Evolutionary conservation across 2,329 filamentous ascomycete species (phyloP), one percentile per base, ranked within the genome.

Genomic region (Emmonsia crescens): DNA sequence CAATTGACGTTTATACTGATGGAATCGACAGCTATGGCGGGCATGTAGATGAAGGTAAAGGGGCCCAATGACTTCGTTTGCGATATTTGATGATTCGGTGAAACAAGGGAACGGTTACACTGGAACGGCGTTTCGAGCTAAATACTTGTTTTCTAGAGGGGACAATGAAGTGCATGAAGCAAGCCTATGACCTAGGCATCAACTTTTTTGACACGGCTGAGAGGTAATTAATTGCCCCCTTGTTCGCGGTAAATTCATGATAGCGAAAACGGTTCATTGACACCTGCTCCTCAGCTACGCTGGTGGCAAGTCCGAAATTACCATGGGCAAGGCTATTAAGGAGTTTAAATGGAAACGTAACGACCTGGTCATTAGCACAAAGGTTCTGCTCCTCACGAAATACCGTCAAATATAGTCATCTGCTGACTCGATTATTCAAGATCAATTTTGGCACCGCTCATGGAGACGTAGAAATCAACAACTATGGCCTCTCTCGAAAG

Each of bases 401-500:
- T 29, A 49, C 8, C 9, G 9, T 56, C 29, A 24, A 31, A 16
- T n/a, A 14, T 16, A 31, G 36, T 29, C 29, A 24, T 44, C 57
- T 38, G 38, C 56, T 58, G 64, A 62, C 6, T 52, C 2, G 27
- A 9, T 16, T 38, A 59, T 12, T 19, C 31, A 52, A 70, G 83
- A 79, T 89, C 64, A 84, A 87, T 76, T 89, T 83, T 81, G 86
- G 86, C 60, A 71, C 68, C 5, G 81, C 81, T 5, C 82, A 82
- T 69, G 85, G 85, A 36, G 78, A 83, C 61, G 86, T 84, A 70
- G 78, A 79, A 12, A 79, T 87, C 63, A 89, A 89, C 75, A 88
- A 87, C 73, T 77, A 79, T 63, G 86, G 87, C 3, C 79, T 89
- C n/a, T 87, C 83, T 2, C 79, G 85, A 52, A 89, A 89, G 73